phyloP scores from a whole-genome alignment of 1,284 basidiomycete genomes.

The Malassezia globosa region DNA sequence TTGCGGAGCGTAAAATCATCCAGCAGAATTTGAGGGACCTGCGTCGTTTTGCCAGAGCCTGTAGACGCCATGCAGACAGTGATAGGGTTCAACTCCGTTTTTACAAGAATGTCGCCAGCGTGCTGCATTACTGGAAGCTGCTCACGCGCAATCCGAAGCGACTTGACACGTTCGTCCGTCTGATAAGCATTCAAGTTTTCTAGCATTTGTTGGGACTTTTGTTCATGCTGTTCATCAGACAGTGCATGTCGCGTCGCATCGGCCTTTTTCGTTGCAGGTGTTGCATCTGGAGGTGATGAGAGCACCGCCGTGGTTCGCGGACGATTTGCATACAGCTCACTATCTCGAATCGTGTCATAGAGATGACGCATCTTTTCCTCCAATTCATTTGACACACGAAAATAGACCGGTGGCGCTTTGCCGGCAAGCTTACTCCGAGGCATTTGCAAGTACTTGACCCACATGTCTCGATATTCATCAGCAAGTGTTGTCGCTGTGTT shows the following conservation, averaged over 20 bases:
- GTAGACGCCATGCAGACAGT: slow-evolving; percentile 89
- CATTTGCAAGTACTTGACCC: slow-evolving; percentile 57
- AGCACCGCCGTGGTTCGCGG: slow-evolving; percentile 25
- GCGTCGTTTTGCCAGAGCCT: slow-evolving; percentile 90
- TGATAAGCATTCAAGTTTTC: slow-evolving; percentile 58
- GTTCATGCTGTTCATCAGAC: slow-evolving; percentile 39
- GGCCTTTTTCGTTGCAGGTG: slow-evolving; percentile 38
- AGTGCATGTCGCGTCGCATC: slow-evolving; percentile 22
- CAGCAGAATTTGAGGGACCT: slow-evolving; percentile 82
- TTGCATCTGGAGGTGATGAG: slow-evolving; percentile 19
- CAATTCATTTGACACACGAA: slow-evolving; percentile 60
- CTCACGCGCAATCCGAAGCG: slow-evolving; percentile 60
- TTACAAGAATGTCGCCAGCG: slow-evolving; percentile 48
- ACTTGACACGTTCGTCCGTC: slow-evolving; percentile 55
- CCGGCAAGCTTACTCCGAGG: slow-evolving; percentile 49
- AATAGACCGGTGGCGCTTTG: slow-evolving; percentile 61
- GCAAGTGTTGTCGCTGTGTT: slow-evolving; percentile 80
- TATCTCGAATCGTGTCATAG: slow-evolving; percentile 55
- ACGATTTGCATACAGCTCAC: slow-evolving; percentile 39
- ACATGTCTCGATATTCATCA: slow-evolving; percentile 66
- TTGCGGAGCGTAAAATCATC: slow-evolving; percentile 70
- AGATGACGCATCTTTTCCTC: slow-evolving; percentile 66
- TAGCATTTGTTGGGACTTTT: slow-evolving; percentile 58
- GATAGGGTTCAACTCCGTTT: slow-evolving; percentile 69
- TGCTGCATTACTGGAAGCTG: slow-evolving; percentile 58